Conservation (phyloP, 495 filamentous ascomycete genomes). For the Aspergillus sclerotiicarbonarius region DNA sequence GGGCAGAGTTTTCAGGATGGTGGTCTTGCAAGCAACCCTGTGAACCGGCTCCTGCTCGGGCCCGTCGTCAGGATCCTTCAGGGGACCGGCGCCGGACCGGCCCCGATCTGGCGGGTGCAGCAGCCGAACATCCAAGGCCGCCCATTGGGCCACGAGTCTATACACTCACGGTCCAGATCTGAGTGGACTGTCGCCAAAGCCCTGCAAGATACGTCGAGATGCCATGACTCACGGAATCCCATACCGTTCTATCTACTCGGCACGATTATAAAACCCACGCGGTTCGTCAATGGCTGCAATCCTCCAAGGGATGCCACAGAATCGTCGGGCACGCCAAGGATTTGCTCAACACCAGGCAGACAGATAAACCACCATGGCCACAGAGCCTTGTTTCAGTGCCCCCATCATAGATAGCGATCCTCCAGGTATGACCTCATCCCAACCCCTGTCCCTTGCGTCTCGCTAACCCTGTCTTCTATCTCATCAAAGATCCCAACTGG, state of each 20-base stretch:
- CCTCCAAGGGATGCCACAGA: neutral
- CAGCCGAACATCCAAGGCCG: neutral
- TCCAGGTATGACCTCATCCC: neutral
- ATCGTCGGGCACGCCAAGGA: neutral
- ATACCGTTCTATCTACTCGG: neutral
- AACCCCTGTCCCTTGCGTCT: neutral
- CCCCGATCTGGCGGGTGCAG: constrained; percentile 17
- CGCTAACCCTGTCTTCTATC: neutral
- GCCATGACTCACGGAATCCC: neutral
- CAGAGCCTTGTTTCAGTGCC: neutral
- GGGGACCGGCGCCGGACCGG: constrained; percentile 31
- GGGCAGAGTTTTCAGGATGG: neutral
- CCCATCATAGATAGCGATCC: neutral
- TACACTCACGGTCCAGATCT: neutral
- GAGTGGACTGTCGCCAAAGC: neutral
- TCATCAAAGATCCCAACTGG: neutral
- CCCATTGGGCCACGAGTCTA: constrained; percentile 10
- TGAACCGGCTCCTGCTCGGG: constrained; percentile 28
- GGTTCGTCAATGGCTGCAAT: neutral
- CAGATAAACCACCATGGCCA: neutral
- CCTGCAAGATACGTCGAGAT: neutral
- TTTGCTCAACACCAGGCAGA: neutral
- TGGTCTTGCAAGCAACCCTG: neutral
- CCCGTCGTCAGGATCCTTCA: constrained; percentile 12
- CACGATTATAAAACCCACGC: neutral